A percentile compares a stretch with the other conserved stretches of the same genome.
Conservation (phyloP, 164 flowering plant genomes). For the Paratinospora sagittata region DNA sequence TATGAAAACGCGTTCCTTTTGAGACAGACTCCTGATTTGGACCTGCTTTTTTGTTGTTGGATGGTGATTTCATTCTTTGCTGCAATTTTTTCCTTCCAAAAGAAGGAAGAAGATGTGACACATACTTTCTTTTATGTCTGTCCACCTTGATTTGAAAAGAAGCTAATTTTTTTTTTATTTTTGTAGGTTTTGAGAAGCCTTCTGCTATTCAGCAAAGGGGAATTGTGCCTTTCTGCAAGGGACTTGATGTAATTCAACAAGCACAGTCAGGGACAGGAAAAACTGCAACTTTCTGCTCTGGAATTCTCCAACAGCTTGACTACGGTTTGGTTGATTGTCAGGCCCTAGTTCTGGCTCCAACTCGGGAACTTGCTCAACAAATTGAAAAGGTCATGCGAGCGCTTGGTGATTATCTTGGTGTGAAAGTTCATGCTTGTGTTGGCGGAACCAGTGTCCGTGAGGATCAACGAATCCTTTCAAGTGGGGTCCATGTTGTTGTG, state of each 20-base stretch:
- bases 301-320: conserved; percentile 76
- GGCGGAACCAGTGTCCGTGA: conserved; percentile 95
- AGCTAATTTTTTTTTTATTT: not conserved
- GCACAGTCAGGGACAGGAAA: conserved; percentile 94
- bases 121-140: not conserved
- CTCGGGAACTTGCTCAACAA: conserved; percentile 82
- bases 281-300: conserved; percentile 87
- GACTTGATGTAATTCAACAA: conserved; percentile 82
- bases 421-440: conserved; percentile 88
- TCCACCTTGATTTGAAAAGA: not conserved
- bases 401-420: conserved; percentile 82
- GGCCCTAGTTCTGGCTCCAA: conserved; percentile 79
- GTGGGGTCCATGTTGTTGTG: conserved; percentile 80
- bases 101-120: not conserved
- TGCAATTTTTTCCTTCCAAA: not conserved
- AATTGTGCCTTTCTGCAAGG: conserved; percentile 81
- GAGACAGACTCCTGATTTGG: no score
- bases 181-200: conserved; percentile 80
- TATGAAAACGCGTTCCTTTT: not conserved
- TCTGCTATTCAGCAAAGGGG: conserved; percentile 90
- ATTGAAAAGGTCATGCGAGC: conserved; percentile 93
- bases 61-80: not conserved
- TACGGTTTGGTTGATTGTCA: conserved; percentile 62
- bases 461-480: conserved; percentile 71
- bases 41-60: not conserved